A percentile compares a stretch with the other conserved stretches of the same genome.
Evolutionary conservation across 2,329 filamentous ascomycete species (phyloP).

Genomic region (Acrocalymma vagum): DNA sequence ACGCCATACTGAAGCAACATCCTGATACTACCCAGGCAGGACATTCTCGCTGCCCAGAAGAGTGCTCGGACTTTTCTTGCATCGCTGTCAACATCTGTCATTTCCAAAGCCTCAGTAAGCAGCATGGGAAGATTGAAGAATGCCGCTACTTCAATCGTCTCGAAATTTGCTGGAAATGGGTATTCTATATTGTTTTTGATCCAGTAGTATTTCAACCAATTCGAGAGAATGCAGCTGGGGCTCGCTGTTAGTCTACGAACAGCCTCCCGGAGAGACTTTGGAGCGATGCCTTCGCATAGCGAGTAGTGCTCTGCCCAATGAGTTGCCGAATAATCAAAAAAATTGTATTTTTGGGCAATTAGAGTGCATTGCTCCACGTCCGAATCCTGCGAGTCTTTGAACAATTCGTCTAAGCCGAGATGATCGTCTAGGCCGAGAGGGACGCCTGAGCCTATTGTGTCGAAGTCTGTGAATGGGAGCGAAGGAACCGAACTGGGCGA

Average conservation of each 20-base stretch:
- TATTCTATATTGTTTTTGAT: slow-evolving; percentile 26
- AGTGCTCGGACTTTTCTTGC: slow-evolving; percentile 26
- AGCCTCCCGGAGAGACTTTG: slow-evolving; percentile 14
- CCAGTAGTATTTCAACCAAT: slow-evolving; percentile 48
- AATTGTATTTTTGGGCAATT: slow-evolving; percentile 31
- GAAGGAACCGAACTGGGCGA: slow-evolving; percentile 12
- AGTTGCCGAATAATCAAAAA: slow-evolving; percentile 49
- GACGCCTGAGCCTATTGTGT: slow-evolving; percentile 6
- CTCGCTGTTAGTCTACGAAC: slow-evolving; percentile 16
- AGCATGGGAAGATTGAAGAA: slow-evolving; percentile 41
- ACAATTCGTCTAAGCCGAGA: slow-evolving; percentile 27
- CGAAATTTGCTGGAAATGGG: slow-evolving; percentile 25
- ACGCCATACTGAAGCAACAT: slow-evolving; percentile 22
- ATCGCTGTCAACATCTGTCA: slow-evolving; percentile 7
- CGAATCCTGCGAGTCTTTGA: slow-evolving; percentile 29
- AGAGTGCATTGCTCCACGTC: slow-evolving; percentile 28
- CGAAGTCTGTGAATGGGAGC: slow-evolving; percentile 9
- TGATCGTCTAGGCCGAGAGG: slow-evolving; percentile 9
- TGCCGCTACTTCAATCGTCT: slow-evolving; percentile 35
- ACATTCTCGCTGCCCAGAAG: slow-evolving; percentile 43
- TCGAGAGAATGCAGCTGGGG: slow-evolving; percentile 24
- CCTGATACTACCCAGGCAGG: slow-evolving; percentile 26
- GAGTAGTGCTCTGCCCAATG: slow-evolving; percentile 49
- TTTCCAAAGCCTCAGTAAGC: slow-evolving; percentile 23
- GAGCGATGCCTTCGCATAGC: slow-evolving; percentile 22